These are phyloP conservation scores for Aquanectria penicillioides DNA, from an alignment of 2,329 filamentous ascomycete genomes.

Conservation along the genomic window DNA sequence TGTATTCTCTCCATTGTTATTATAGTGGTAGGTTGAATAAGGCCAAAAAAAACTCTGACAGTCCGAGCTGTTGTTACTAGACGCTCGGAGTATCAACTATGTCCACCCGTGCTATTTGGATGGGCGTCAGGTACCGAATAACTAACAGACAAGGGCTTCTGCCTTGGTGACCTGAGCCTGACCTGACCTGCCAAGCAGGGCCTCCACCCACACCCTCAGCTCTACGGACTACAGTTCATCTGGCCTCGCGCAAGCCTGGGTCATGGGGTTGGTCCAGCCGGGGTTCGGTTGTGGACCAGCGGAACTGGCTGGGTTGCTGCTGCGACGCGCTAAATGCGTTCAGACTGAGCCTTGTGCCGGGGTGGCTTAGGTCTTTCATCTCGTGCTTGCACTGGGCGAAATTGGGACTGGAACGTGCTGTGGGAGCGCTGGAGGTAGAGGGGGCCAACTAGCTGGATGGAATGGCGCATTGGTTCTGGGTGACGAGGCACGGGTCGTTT, in stretches of 20 bases:
- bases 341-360: neutral
- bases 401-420: no score
- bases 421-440: neutral
- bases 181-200: neutral
- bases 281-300: no score
- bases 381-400: no score
- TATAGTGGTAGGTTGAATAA: neutral
- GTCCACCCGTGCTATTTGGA: no score
- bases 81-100: neutral
- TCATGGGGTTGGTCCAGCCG: no score
- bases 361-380: no score
- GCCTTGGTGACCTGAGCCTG: neutral
- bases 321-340: neutral
- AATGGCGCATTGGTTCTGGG: slow-evolving; percentile 3
- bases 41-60: neutral
- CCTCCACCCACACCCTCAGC: neutral
- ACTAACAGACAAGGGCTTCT: neutral
- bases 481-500: slow-evolving; percentile 3
- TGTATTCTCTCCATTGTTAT: neutral
- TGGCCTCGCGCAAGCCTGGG: neutral
- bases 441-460: neutral
- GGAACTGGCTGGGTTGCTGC: no score
- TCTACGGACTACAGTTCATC: neutral
- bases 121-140: neutral
- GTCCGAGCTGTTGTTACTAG: neutral